Evolutionary conservation across 2,329 filamentous ascomycete species (phyloP), one percentile per base, ranked within the genome.

Genomic region (Conoideocrella luteorostrata): DNA sequence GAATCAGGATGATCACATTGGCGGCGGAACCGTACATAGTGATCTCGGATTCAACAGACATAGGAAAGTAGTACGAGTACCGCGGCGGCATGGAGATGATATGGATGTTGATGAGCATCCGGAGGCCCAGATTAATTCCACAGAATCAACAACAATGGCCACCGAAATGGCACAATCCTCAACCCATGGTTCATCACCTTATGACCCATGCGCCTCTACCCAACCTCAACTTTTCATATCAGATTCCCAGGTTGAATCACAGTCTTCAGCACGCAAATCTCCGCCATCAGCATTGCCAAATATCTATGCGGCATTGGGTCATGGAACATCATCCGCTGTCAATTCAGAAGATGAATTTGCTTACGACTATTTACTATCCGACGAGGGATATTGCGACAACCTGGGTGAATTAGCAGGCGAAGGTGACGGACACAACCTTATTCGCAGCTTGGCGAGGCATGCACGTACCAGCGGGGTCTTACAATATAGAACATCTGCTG

Each of bases 401-500:
- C 12, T 42, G 6, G 45, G 50, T 23, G 45, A 50, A 12, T 28
- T 40, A 12, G n/a, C 39, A 4, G 47, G 35, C 34, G 24, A 41
- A 12, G 30, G 6, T 9, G 30, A 43, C 12, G 34, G 37, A 11
- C 36, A 15, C 21, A 22, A 23, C 9, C 22, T 44, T 5, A 32
- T 47, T 13, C 35, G 17, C 18, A 44, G 41, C 11, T n/a, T 37
- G n/a, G 21, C 45, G 9, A 32, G 30, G 12, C 26, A 39, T 20
- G 33, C 44, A n/a, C 41, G 41, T 9, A 35, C 32, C 29, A 44
- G 41, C 20, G 39, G 44, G n/a, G 29, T 41, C 7, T 28, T 50
- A 28, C 24, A 23, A 11, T 50, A 47, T 18, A 37, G 34, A 20
- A 41, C 46, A 10, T 47, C 49, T 17, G 41, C 44, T 7, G 47